A percentile compares a stretch with the other conserved stretches of the same genome.
Conservation (phyloP, 371 early-diverging fungal genomes). For the Lichtheimia ornata region DNA sequence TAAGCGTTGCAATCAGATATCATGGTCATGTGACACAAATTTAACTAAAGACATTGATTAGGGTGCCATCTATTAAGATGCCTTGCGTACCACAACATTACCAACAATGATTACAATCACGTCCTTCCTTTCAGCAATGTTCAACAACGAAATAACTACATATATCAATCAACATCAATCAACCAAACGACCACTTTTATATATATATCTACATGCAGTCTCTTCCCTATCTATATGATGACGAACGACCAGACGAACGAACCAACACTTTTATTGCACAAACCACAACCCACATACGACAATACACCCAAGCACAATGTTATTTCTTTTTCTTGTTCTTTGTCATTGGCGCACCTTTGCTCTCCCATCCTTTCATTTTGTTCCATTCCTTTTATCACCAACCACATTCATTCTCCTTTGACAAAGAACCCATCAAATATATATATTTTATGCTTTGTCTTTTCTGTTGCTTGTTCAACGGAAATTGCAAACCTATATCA, state of each 20-base stretch:
- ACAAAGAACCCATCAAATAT: background rate
- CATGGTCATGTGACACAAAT: too few relatives aligned
- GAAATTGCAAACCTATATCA: background rate
- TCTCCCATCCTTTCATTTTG: background rate
- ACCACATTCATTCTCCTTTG: background rate
- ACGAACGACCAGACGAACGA: constrained; percentile 8
- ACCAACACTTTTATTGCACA: constrained; percentile 1
- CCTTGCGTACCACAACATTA: too few relatives aligned
- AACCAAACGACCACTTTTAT: background rate
- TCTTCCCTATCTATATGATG: constrained; percentile 5
- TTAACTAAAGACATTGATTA: too few relatives aligned
- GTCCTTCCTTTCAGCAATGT: background rate
- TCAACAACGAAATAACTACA: background rate
- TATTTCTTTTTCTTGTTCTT: constrained; percentile 1
- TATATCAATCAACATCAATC: background rate
- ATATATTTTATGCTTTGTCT: constrained; percentile 4
- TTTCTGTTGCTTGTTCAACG: constrained; percentile 14
- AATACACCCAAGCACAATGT: background rate
- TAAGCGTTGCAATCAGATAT: constrained; percentile 1
- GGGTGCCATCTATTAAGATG: too few relatives aligned
- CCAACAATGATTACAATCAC: background rate
- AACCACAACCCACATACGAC: background rate
- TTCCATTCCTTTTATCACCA: background rate
- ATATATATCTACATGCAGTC: constrained; percentile 7
- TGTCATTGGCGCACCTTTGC: background rate